These are phyloP conservation scores for Nitzschia palea DNA, from an alignment of 108 stramenopile species.

Conservation along the genomic window DNA sequence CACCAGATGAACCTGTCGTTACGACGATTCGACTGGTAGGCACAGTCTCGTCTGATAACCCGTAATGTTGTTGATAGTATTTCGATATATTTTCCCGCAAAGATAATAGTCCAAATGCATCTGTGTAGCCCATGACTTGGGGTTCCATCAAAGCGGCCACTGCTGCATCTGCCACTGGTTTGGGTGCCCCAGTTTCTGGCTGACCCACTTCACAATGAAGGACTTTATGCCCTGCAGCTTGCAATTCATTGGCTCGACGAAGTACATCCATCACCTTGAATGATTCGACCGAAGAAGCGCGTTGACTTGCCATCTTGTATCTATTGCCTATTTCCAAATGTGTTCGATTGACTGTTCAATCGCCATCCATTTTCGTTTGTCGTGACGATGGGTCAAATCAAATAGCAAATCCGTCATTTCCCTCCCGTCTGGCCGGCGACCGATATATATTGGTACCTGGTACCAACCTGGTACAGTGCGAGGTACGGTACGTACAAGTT, in stretches of 20 bases:
- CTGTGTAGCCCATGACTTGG: conserved; percentile 83
- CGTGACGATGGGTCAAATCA: too few species aligned
- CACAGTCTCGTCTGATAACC: conserved; percentile 26
- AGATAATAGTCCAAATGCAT: conserved; percentile 82
- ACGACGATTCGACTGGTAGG: conserved; percentile 70
- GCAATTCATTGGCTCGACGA: conserved; percentile 74
- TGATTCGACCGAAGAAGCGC: conserved; percentile 56
- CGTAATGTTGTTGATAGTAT: conserved; percentile 68
- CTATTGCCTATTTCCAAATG: too few species aligned
- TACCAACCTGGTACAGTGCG: too few species aligned
- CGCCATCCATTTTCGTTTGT: too few species aligned
- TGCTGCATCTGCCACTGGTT: conserved; percentile 68
- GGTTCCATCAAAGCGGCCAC: conserved; percentile 46
- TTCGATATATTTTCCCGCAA: conserved; percentile 68
- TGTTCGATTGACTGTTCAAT: too few species aligned
- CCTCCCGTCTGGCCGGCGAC: too few species aligned
- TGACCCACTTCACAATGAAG: conserved; percentile 91
- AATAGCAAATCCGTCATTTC: too few species aligned
- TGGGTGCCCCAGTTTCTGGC: conserved; percentile 83
- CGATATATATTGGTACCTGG: too few species aligned
- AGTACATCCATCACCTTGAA: conserved; percentile 95
- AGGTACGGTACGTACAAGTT: too few species aligned
- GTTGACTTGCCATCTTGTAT: conserved; percentile 9
- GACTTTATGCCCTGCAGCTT: conserved; percentile 54
- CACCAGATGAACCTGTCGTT: conserved; percentile 87